A percentile compares a stretch with the other conserved stretches of the same genome.
These are phyloP conservation scores for Aureobasidium musti DNA, from an alignment of 2,329 filamentous ascomycete genomes.

Conservation along the genomic window DNA sequence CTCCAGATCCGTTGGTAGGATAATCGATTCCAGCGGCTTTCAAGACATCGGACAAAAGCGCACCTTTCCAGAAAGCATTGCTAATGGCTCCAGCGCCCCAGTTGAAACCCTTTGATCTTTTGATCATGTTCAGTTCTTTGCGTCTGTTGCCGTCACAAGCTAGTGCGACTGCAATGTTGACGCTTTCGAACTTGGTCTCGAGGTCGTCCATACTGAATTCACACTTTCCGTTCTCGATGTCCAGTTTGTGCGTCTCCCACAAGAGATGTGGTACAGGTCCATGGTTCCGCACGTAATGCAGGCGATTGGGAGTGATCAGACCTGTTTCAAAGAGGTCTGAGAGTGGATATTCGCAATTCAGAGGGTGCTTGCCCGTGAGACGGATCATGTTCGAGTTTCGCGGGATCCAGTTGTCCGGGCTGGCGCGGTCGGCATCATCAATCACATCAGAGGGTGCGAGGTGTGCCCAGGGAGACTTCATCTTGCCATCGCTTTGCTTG, in stretches of 20 bases:
- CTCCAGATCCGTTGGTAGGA: slow-evolving; percentile 31
- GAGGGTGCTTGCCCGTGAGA: slow-evolving; percentile 55
- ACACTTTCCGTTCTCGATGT: slow-evolving; percentile 46
- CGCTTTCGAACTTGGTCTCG: slow-evolving; percentile 46
- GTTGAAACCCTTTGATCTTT: slow-evolving; percentile 53
- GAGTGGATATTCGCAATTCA: slow-evolving; percentile 54
- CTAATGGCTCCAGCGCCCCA: slow-evolving; percentile 52
- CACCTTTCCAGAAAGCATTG: slow-evolving; percentile 56
- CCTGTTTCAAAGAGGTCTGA: slow-evolving; percentile 50
- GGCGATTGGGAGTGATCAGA: slow-evolving; percentile 54
- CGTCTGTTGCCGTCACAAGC: slow-evolving; percentile 56
- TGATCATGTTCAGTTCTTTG: slow-evolving; percentile 56
- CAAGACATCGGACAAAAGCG: slow-evolving; percentile 51
- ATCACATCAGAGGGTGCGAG: slow-evolving; percentile 43
- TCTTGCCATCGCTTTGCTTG: slow-evolving; percentile 49
- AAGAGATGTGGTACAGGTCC: slow-evolving; percentile 48
- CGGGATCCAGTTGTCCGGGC: slow-evolving; percentile 58
- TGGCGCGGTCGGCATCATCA: slow-evolving; percentile 55
- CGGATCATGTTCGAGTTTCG: slow-evolving; percentile 52
- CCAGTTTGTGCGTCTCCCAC: slow-evolving; percentile 54
- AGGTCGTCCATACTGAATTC: slow-evolving; percentile 51
- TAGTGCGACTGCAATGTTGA: slow-evolving; percentile 54
- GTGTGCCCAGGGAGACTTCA: slow-evolving; percentile 42
- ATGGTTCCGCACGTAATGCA: slow-evolving; percentile 58
- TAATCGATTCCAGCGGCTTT: slow-evolving; percentile 45